phyloP scores from a whole-genome alignment of 306 rosid species.

The Fragaria ananassa region DNA sequence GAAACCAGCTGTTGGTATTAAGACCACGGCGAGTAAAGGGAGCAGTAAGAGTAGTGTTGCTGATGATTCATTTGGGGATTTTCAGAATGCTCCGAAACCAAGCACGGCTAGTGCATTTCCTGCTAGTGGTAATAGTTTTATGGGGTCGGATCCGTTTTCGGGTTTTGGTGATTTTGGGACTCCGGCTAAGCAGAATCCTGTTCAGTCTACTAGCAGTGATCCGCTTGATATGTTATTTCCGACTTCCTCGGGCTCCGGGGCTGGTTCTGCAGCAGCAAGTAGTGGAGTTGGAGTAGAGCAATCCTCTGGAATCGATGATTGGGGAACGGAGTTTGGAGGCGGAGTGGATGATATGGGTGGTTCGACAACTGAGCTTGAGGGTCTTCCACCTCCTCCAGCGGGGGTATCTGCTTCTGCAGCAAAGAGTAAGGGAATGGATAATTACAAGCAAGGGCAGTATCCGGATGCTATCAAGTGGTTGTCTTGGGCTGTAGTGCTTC shows the following conservation, averaged over 20 bases:
- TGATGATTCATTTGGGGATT: slow-evolving; percentile 72
- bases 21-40: slow-evolving; percentile 53
- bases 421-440: slow-evolving; percentile 86
- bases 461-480: slow-evolving; percentile 98
- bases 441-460: slow-evolving; percentile 92
- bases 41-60: not conserved
- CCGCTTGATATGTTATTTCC: slow-evolving; percentile 72
- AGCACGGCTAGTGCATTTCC: slow-evolving; percentile 41
- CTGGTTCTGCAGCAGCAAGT: slow-evolving; percentile 29
- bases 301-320: slow-evolving; percentile 58
- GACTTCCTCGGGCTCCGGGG: slow-evolving; percentile 22
- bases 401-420: slow-evolving; percentile 72
- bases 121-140: slow-evolving; percentile 35
- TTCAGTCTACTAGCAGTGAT: slow-evolving; percentile 52
- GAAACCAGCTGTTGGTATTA: slow-evolving; percentile 50
- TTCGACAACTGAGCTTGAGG: slow-evolving; percentile 88
- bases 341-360: slow-evolving; percentile 60
- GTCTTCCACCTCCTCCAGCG: slow-evolving; percentile 97
- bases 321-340: slow-evolving; percentile 80
- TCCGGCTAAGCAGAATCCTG: slow-evolving; percentile 34
- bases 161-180: slow-evolving; percentile 41
- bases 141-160: slow-evolving; percentile 34
- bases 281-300: slow-evolving; percentile 39
- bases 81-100: slow-evolving; percentile 69
- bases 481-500: slow-evolving; percentile 82